Base-by-base conservation (phyloP, 2,329 filamentous ascomycete genomes). In the Incumbomyces delicatus region DNA sequence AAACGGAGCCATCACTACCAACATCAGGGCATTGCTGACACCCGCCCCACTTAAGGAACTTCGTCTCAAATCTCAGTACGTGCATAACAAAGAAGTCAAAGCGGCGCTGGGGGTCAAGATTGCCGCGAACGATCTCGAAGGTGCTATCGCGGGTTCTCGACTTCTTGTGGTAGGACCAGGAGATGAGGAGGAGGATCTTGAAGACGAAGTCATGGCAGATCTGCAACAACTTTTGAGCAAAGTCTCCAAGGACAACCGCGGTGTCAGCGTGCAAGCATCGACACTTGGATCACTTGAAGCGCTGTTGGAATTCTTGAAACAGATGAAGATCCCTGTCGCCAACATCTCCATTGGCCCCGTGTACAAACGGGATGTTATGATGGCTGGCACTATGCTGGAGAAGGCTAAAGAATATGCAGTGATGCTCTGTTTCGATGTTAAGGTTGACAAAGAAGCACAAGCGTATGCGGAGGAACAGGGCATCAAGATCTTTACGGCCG, bases 341-440 rank as follows among this genome's bases (percentile, higher is more conserved):
- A 95, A 95, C 65, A 94, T 98, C 53, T 90, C 87, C 50, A 96
- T 98, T 60, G 92, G 92, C 40, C 92, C 92, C 2, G 90, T 98
- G 33, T 96, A 86, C 78, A 95, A 95, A 75, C 87, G 92, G 60
- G 92, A 98, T 67, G 86, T 98, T 46, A 92, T 96, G 78, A 89
- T 80, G 77, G 87, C 72, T 1, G 89, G 87, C 61, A 85, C 87
- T 57, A 98, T 98, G 92, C 66, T 96, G 60, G 92, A 98, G 69
- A 96, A 95, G 72, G 78, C 83, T 13, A 87, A 87, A 56, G 89
- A 98, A 63, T 94, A 83, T 58, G 92, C 92, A n/a, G 87, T 96
- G 63, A 98, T 98, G 92, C 81, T 98, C 42, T 96, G 92, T 66
- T 98, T 98, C 76, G 94, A 98, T 65, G 92, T 98, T 69, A 96